These are phyloP conservation scores for Angophora floribunda DNA, from an alignment of 345 rosid genomes.

Conservation along the genomic window DNA sequence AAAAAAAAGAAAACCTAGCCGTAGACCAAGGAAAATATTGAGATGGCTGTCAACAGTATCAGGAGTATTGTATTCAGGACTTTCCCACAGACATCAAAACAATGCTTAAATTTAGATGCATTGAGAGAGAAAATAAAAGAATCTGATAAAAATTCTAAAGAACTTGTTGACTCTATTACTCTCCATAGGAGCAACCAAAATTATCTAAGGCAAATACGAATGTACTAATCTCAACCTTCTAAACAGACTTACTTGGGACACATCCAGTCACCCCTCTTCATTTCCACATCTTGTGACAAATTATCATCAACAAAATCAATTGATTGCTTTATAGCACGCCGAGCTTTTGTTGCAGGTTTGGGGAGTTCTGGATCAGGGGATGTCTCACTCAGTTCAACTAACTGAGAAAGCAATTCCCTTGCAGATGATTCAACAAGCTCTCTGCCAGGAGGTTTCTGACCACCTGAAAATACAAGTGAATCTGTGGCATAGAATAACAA, in stretches of 20 bases:
- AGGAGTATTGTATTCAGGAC: not conserved
- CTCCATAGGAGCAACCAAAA: not conserved
- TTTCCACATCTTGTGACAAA: slow-evolving; percentile 29
- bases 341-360: slow-evolving; percentile 26
- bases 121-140: not conserved
- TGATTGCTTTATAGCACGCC: slow-evolving; percentile 8
- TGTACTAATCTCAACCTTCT: not conserved
- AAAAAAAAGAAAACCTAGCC: not conserved
- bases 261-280: slow-evolving; percentile 72
- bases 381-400: slow-evolving; percentile 63
- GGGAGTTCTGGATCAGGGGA: slow-evolving; percentile 40
- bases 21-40: not conserved
- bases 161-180: not conserved
- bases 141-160: not conserved
- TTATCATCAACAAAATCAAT: slow-evolving; percentile 5
- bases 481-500: slow-evolving; percentile 64
- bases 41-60: not conserved
- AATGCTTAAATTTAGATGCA: not conserved
- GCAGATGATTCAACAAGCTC: slow-evolving; percentile 43
- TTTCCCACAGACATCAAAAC: not conserved
- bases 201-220: not conserved
- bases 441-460: slow-evolving; percentile 37
- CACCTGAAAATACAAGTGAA: slow-evolving; percentile 49
- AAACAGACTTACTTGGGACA: slow-evolving; percentile 66
- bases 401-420: slow-evolving; percentile 63